Percentiles rank a stretch among this genome's conserved stretches.
Evolutionary conservation across 805 yeast genomes (phyloP).

Genomic region (Barnettozyma siamensis): DNA sequence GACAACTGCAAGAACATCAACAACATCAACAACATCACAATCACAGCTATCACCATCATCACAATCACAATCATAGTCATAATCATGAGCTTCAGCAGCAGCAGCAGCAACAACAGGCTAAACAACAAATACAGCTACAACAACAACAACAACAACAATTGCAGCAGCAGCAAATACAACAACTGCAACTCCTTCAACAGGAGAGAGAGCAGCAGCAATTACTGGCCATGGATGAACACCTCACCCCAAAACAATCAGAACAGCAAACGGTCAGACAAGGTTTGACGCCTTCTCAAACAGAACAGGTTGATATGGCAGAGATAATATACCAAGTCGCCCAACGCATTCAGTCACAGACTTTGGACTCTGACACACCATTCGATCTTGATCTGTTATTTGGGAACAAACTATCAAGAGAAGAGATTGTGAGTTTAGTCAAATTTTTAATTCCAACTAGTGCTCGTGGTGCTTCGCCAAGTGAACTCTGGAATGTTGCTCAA

Average conservation of each 20-base stretch:
- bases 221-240: too few relatives aligned
- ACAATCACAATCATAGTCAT: background rate
- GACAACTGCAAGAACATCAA: constrained; percentile 1
- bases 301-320: background rate
- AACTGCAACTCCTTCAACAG: constrained; percentile 1
- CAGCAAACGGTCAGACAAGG: background rate
- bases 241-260: background rate
- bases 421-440: background rate
- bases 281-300: background rate
- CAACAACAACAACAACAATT: background rate
- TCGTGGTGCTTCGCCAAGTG: background rate
- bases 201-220: background rate
- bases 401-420: background rate
- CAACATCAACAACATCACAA: background rate
- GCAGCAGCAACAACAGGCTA: background rate
- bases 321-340: background rate
- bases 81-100: background rate
- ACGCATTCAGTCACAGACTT: background rate
- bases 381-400: background rate
- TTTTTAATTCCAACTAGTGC: background rate
- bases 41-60: background rate
- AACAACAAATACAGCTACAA: background rate
- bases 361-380: background rate
- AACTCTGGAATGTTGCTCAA: constrained; percentile 49
- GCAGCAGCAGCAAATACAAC: background rate